Base-by-base conservation (phyloP, 1,139 yeast species). In the Yarrowia galli region DNA sequence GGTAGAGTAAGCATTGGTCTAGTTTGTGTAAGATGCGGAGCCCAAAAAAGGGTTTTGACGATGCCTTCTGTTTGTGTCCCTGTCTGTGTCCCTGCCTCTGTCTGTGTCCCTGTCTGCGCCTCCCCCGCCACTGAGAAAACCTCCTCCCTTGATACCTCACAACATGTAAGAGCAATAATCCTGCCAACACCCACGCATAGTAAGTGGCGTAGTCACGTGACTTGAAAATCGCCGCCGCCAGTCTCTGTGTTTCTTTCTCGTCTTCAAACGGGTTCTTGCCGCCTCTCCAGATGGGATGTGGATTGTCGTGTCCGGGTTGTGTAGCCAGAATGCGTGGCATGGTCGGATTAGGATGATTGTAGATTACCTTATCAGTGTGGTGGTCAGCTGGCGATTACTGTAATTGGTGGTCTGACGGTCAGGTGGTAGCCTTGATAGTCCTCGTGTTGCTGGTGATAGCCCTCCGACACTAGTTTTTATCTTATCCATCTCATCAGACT, bases 401-500 rank as follows among this genome's bases (percentile, higher is more conserved):
- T n/a, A n/a, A n/a, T n/a, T n/a, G n/a, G n/a, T n/a, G n/a, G n/a
- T n/a, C n/a, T n/a, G n/a, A n/a, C n/a, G n/a, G n/a, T n/a, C n/a
- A n/a, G n/a, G n/a, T n/a, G n/a, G n/a, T n/a, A n/a, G n/a, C n/a
- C n/a, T n/a, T n/a, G n/a, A n/a, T n/a, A n/a, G n/a, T n/a, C n/a
- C n/a, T n/a, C n/a, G n/a, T n/a, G n/a, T n/a, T n/a, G n/a, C n/a
- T n/a, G n/a, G n/a, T n/a, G n/a, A n/a, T n/a, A n/a, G n/a, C n/a
- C n/a, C n/a, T n/a, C n/a, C n/a, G n/a, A n/a, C n/a, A n/a, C n/a
- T n/a, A n/a, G n/a, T n/a, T 23, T 28, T 58, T 58, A 58, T 58
- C 64, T 58, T 28, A 58, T 58, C 64, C 64, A 58, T 58, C 64
- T 58, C 51, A 58, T 58, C 64, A 35, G 42, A 22, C 46, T 38